Evolutionary conservation across 768 basidiomycete species (phyloP), one percentile per base, ranked within the genome.

Genomic region (Tricholoma matsutake): DNA sequence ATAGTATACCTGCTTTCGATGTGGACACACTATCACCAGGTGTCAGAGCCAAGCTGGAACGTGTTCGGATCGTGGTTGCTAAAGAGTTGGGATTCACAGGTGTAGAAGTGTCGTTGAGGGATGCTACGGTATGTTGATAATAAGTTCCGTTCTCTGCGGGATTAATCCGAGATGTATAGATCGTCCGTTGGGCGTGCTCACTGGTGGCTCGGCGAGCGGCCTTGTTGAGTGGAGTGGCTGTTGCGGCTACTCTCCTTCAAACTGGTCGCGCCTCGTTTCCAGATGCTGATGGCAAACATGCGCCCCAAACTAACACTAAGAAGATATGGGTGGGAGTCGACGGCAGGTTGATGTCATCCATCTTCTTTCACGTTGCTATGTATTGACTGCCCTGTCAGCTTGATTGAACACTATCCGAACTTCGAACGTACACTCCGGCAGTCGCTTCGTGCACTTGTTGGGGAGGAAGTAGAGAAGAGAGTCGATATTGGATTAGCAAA

Each of bases 401-500:
- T 99, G 71, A 87, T 94, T 64, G 91, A 98, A 71, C 89, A 93
- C 70, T 96, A 98, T 72, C 97, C 97, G 1, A 80, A 84, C 67
- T 99, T 94, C 72, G 85, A 94, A 67, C 77, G 81, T 13, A 83
- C 82, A 11, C 77, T 97, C 57, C 83, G 94, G 16, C 85, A 86
- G 47, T 88, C 95, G 0, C 72, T 99, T 55, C 78, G 83, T n/a
- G 70, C 76, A 3, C 69, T 98, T 20, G 85, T 98, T 2, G 96
- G 96, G 2, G 78, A 84, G 41, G 86, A 91, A 32, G 86, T 91
- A 6, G 94, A 96, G 78, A 79, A 85, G 68, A 79, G 86, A 31
- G 86, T 97, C 0, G 82, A 88, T 54, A 91, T 98, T 67, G 96
- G 94, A 37, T 72, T 98, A 71, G 97, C 97, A 4, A 98, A 97